Base-by-base conservation (phyloP, 345 rosid genomes). In the Boechera stricta region DNA sequence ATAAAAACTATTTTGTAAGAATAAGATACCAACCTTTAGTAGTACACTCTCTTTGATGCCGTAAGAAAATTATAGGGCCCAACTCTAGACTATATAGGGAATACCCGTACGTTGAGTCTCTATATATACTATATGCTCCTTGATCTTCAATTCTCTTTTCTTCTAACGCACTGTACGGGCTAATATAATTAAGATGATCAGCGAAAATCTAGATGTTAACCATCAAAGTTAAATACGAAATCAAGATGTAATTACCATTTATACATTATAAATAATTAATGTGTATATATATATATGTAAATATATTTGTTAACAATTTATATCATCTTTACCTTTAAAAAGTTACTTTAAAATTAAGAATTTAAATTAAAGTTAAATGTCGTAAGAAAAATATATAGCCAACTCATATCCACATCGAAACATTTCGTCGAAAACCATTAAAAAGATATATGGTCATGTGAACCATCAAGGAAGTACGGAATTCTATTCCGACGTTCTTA, bases 11-110 rank as follows among this genome's bases (percentile, higher is more conserved):
- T 68, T 53, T 76, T 32, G 42, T 70, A 62, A 62, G 71, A 77
- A 77, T 38, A 70, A 44, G 71, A 77, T 54, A 55, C 75, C 71
- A 77, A 13, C 18, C 76, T 63, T 77, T 70, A 62, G 54, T 8
- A 62, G 32, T 62, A 59, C 69, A 68, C 69, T 58, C 49, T 38
- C 69, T 21, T 29, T 51, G 38, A 39, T 60, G 54, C 39, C 48
- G 1, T 39, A 60, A 76, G 35, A 60, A 47, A 64, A 38, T 12
- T 11, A 12, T 75, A 49, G 56, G 60, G 6, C 45, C 36, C 29
- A 74, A 32, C 13, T 64, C 33, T 73, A 41, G 47, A 64, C 16
- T 53, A 64, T 31, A 64, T 32, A 24, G 48, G 12, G 71, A 64
- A 74, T 64, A 33, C 45, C 67, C 36, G 48, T 58, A 44, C 28